Base-by-base conservation (phyloP, 352 stramenopile genomes). In the Pythium phragmiticola region DNA sequence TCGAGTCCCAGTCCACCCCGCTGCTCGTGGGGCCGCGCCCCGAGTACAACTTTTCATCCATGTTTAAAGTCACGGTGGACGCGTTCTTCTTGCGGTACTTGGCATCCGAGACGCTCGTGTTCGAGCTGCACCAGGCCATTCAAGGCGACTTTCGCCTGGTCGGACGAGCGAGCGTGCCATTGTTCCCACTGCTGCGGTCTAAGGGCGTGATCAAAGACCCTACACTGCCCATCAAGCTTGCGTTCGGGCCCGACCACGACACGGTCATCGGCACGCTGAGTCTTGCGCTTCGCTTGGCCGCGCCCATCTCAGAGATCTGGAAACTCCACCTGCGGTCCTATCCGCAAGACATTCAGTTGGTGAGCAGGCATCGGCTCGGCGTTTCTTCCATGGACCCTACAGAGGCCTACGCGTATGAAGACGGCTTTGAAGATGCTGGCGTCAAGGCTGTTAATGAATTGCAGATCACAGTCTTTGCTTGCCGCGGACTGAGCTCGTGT, bases 41-140 rank as follows among this genome's bases (percentile, higher is more conserved):
- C 3, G 75, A 84, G 17, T 98, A 96, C 74, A 96, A 97, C 66
- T 95, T 98, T 57, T 90, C 91, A 8, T 82, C 88, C 13, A 96
- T 82, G 0, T 98, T 96, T 69, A 97, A 96, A 65, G 84, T 98
- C 49, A 95, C 83, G 0, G 87, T 97, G 5, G 93, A 98, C 68
- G 90, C 91, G 2, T 97, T 98, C 63, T 97, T 98, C 63, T 65
- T 98, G 50, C 73, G 84, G 0, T 98, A 95, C 66, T 63, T 98
- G 11, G 88, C 90, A 13, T 97, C 90, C 0, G 93, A 98, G 55
- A 73, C 72, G 4, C 64, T 98, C 2, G 67, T 78, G 3, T 70
- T 98, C 33, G 93, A 98, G 73, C 70, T 98, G 4, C 93, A 98
- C 68, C 89, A 92, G 71, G 79, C 84, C 0, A 63, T 91, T 51